Evolutionary conservation across 345 rosid species (phyloP).

Genomic region (Viola odorata): DNA sequence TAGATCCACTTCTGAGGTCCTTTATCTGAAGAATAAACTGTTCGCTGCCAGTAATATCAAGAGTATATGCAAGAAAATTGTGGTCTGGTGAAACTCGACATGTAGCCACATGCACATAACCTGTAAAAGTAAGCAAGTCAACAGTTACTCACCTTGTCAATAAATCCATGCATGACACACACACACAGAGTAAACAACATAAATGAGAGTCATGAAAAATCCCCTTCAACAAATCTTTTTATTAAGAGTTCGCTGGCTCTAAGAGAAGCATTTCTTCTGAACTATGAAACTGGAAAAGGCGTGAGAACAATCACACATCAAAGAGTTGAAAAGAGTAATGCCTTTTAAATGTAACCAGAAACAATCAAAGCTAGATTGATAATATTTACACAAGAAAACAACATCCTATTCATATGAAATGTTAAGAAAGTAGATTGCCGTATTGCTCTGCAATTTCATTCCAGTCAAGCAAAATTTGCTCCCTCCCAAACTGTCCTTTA

Average conservation of each 20-base stretch:
- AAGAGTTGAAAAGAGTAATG: neutral
- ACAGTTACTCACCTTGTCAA: neutral
- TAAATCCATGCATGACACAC: neutral
- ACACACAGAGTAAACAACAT: neutral
- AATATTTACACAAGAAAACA: neutral
- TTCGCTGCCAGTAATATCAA: slow-evolving; percentile 66
- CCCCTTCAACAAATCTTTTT: no score
- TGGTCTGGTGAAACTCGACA: slow-evolving; percentile 91
- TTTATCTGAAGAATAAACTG: slow-evolving; percentile 68
- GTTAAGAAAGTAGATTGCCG: slow-evolving; percentile 34
- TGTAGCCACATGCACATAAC: slow-evolving; percentile 78
- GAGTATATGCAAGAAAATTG: slow-evolving; percentile 71
- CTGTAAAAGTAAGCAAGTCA: slow-evolving; percentile 26
- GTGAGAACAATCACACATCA: neutral
- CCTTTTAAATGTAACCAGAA: neutral
- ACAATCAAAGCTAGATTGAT: neutral
- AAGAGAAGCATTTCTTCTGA: neutral
- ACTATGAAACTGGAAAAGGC: neutral
- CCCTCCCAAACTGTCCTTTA: slow-evolving; percentile 28
- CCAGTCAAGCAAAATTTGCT: slow-evolving; percentile 89
- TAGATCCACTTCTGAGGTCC: slow-evolving; percentile 51
- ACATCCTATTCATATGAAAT: neutral
- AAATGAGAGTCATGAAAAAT: neutral
- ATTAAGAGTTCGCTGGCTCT: neutral
- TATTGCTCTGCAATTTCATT: slow-evolving; percentile 67